phyloP scores from a whole-genome alignment of 2,329 filamentous ascomycete genomes.

The Botrytis cinerea region DNA sequence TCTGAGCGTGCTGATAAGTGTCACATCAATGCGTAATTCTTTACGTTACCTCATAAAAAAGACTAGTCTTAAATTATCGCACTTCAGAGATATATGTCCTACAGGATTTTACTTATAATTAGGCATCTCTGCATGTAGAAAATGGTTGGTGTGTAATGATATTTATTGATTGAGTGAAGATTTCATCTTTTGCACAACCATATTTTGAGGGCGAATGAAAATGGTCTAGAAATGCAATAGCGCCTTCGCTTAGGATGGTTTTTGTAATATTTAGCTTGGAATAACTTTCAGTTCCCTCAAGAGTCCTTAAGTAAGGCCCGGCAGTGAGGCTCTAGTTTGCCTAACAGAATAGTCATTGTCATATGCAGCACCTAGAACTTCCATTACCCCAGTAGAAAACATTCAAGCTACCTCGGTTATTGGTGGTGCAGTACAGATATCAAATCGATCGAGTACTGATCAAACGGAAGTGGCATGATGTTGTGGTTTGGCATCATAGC shows the following conservation, averaged over 20 bases:
- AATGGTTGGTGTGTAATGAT: neutral
- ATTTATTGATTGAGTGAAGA: neutral
- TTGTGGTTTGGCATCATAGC: neutral
- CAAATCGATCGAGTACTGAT: neutral
- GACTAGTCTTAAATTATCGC: neutral
- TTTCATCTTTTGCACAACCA: neutral
- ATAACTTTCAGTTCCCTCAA: too few relatives aligned
- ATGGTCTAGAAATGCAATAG: neutral
- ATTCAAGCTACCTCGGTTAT: neutral
- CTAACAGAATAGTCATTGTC: neutral
- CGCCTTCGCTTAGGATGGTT: neutral
- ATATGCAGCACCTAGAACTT: neutral
- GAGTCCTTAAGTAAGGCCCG: neutral
- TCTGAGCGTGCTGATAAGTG: neutral
- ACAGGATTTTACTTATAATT: neutral
- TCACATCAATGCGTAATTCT: fast-evolving
- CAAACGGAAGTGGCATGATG: neutral
- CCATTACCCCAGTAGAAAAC: neutral
- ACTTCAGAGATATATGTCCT: neutral
- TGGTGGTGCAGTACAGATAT: neutral
- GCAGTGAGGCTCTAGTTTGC: neutral
- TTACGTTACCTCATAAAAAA: neutral
- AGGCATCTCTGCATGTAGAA: neutral
- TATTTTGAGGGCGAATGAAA: neutral
- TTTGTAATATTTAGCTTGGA: neutral